Evolutionary conservation across 2,329 filamentous ascomycete species (phyloP), one percentile per base, ranked within the genome.

Genomic region (Lecanicillium sp.): DNA sequence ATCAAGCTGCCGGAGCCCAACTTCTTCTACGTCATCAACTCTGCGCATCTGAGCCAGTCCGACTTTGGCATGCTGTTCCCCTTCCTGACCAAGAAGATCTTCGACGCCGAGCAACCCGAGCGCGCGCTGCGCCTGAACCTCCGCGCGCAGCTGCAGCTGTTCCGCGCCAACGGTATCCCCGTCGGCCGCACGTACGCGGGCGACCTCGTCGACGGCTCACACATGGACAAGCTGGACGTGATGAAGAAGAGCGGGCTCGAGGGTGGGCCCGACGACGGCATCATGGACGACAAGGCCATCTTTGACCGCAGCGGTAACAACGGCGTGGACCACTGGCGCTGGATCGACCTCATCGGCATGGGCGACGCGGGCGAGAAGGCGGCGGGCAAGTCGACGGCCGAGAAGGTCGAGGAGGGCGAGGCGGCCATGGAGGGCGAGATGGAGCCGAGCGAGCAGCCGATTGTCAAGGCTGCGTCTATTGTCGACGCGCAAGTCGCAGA

Each of bases 51-150:
- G 18, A 86, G 75, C 42, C 87, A 94, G 59, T 84, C 79, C 15
- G 87, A 94, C 53, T 94, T 92, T 49, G 87, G 84, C 27, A 64
- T 92, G 17, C 62, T 94, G 17, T 94, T 94, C 53, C 86, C 86
- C 0, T 84, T 80, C 72, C 50, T 81, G 33, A 78, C 74, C 8
- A 72, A 69, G 50, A 70, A 67, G 47, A 68, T 80, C 8, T 76
- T 79, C 47, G 67, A 68, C 2, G 71, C 72, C 0, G 69, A 73
- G 33, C 65, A 75, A 37, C 77, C 78, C 0, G 76, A 79, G 51
- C 66, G 75, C 11, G 69, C 73, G 0, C 55, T 82, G 36, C 66
- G 74, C 15, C 61, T 81, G 3, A 82, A 82, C 46, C 59, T 75
- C 4, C 64, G 78, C 2, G 77, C 77, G 2, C 60, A 73, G 17